Percentiles rank a stretch among this genome's conserved stretches.
These are phyloP conservation scores for Coemansia sp. DNA, from an alignment of 371 early-diverging fungal species.

Conservation along the genomic window DNA sequence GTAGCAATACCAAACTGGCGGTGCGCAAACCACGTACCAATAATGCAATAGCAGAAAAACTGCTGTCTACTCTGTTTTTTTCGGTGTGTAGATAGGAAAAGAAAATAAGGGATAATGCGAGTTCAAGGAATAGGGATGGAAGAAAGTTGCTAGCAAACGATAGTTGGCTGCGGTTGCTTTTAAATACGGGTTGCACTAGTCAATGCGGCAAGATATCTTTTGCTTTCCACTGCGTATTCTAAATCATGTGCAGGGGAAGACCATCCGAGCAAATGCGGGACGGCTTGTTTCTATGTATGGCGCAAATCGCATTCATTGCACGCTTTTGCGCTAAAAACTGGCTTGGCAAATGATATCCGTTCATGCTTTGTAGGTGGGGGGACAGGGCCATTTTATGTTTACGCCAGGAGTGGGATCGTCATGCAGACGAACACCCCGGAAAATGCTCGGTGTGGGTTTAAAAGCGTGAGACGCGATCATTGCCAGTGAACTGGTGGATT, in stretches of 20 bases:
- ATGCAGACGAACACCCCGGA: neutral
- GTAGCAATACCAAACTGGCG: neutral
- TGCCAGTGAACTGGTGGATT: neutral
- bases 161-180: neutral
- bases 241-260: neutral
- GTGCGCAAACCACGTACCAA: neutral
- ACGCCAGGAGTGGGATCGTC: neutral
- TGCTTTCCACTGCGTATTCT: neutral
- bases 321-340: neutral
- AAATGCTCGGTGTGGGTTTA: constrained; percentile 1
- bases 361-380: neutral
- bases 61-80: neutral
- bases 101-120: neutral
- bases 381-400: neutral
- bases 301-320: constrained; percentile 2
- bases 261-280: neutral
- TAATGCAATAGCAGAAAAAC: neutral
- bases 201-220: neutral
- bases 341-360: neutral
- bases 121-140: neutral
- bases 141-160: neutral
- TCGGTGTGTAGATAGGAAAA: neutral
- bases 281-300: neutral
- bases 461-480: neutral
- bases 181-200: neutral